Percentiles rank a stretch among this genome's conserved stretches.
Conservation (phyloP, 805 yeast species). For the Candida khao-thaluensis region DNA sequence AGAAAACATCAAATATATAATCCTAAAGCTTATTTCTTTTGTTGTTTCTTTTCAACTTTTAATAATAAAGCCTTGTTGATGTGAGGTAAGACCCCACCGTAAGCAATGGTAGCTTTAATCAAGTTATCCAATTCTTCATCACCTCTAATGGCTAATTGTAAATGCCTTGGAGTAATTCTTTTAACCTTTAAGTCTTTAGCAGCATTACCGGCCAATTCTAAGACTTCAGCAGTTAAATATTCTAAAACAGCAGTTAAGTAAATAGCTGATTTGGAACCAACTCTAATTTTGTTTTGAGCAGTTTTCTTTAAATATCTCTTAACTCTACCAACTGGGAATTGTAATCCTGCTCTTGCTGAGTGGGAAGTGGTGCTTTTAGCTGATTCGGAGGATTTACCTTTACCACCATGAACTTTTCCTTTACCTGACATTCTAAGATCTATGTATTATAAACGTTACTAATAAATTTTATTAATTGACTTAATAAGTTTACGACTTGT, state of each 20-base stretch:
- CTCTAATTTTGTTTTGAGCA: slow-evolving; percentile 79
- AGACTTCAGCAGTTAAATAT: slow-evolving; percentile 93
- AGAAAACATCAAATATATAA: slow-evolving; percentile 4
- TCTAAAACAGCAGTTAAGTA: slow-evolving; percentile 94
- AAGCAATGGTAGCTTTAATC: slow-evolving; percentile 93
- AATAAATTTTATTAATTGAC: not conserved
- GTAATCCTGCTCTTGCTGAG: slow-evolving; percentile 91
- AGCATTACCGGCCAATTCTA: slow-evolving; percentile 97
- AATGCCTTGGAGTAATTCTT: slow-evolving; percentile 97
- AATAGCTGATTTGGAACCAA: slow-evolving; percentile 86
- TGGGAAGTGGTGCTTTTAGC: slow-evolving; percentile 81
- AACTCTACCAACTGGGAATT: slow-evolving; percentile 98
- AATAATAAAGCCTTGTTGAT: slow-evolving; percentile 78
- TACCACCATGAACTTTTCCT: slow-evolving; percentile 96
- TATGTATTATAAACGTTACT: slow-evolving; percentile 3
- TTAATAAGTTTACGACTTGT: slow-evolving; percentile 2
- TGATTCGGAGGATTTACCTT: slow-evolving; percentile 79
- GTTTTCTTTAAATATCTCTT: slow-evolving; percentile 91
- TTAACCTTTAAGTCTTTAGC: slow-evolving; percentile 93
- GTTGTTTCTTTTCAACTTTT: slow-evolving; percentile 62
- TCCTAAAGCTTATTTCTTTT: slow-evolving; percentile 10
- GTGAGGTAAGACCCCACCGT: slow-evolving; percentile 97
- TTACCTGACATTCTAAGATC: slow-evolving; percentile 59
- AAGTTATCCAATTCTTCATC: slow-evolving; percentile 95
- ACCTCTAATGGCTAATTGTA: slow-evolving; percentile 95